Conservation (phyloP, 2,329 filamentous ascomycete genomes). For the Fusarium annulatum region DNA sequence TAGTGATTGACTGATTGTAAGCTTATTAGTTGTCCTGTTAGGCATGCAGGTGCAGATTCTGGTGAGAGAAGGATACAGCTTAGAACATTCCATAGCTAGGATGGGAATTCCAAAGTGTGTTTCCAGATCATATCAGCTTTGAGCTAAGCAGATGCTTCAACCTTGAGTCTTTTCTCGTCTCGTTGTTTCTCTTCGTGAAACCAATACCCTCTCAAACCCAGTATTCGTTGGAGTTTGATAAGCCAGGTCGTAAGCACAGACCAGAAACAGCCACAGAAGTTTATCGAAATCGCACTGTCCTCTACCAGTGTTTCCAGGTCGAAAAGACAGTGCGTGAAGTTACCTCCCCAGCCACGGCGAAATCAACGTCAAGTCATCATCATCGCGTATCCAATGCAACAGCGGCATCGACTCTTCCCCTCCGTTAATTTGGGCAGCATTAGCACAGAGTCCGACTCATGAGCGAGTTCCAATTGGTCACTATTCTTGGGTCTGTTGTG, state of each 20-base stretch:
- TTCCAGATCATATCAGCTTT: neutral
- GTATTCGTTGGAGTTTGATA: neutral
- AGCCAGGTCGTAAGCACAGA: neutral
- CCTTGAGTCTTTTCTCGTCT: neutral
- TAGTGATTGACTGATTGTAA: neutral
- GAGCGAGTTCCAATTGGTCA: neutral
- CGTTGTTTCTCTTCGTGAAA: neutral
- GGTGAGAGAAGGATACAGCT: neutral
- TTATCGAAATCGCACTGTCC: neutral
- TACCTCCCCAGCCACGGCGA: slow-evolving; percentile 14
- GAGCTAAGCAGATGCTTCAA: neutral
- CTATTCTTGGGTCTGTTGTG: neutral
- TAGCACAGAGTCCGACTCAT: neutral
- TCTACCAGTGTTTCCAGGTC: rapidly evolving
- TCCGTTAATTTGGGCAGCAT: neutral
- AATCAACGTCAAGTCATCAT: slow-evolving; percentile 20
- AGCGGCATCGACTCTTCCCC: neutral
- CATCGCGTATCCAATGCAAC: slow-evolving; percentile 20
- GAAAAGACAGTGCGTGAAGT: neutral
- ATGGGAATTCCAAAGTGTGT: neutral
- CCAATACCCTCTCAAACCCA: neutral
- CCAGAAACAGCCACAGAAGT: neutral
- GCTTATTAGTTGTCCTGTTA: neutral
- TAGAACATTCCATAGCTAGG: neutral
- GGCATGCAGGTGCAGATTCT: neutral